phyloP scores from a whole-genome alignment of 768 basidiomycete genomes.

The Dioszegia hungarica region DNA sequence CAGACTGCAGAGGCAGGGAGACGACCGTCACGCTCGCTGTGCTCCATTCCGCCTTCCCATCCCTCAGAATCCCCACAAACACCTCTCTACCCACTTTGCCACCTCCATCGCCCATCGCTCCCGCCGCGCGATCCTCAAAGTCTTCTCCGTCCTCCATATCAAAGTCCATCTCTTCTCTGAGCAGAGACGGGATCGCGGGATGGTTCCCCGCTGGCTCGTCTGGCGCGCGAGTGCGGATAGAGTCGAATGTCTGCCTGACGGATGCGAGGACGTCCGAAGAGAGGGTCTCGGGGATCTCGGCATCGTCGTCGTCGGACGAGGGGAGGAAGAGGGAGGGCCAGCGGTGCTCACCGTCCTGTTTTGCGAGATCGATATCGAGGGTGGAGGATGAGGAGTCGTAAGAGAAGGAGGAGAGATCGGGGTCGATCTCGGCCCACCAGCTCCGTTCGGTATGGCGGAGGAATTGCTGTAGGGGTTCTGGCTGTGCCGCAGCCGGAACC shows the following conservation, averaged over 20 bases:
- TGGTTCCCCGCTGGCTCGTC: constrained; percentile 57
- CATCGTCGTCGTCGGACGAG: constrained; percentile 24
- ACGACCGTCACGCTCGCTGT: constrained; percentile 51
- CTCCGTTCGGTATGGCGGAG: constrained; percentile 11
- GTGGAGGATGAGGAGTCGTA: constrained; percentile 67
- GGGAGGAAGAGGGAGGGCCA: constrained; percentile 82
- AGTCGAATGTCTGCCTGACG: constrained; percentile 76
- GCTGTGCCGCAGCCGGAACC: not conserved
- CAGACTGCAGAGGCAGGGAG: constrained; percentile 18
- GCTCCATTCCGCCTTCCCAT: constrained; percentile 70
- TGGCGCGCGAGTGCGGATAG: constrained; percentile 66
- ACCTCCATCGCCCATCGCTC: constrained; percentile 17
- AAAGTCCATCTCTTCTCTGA: constrained; percentile 80
- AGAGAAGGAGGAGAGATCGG: constrained; percentile 84
- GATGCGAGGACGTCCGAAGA: constrained; percentile 74
- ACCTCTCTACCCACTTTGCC: constrained; percentile 59
- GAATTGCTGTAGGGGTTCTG: constrained; percentile 14
- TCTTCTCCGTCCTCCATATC: constrained; percentile 68
- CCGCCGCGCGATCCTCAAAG: constrained; percentile 18
- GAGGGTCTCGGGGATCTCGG: constrained; percentile 72
- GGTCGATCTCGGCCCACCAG: constrained; percentile 70
- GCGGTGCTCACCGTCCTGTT: constrained; percentile 71
- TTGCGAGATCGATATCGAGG: constrained; percentile 80
- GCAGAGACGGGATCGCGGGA: constrained; percentile 68
- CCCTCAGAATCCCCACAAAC: constrained; percentile 58